phyloP scores from a whole-genome alignment of 2,329 filamentous ascomycete species.

The Monosporascus sp. region DNA sequence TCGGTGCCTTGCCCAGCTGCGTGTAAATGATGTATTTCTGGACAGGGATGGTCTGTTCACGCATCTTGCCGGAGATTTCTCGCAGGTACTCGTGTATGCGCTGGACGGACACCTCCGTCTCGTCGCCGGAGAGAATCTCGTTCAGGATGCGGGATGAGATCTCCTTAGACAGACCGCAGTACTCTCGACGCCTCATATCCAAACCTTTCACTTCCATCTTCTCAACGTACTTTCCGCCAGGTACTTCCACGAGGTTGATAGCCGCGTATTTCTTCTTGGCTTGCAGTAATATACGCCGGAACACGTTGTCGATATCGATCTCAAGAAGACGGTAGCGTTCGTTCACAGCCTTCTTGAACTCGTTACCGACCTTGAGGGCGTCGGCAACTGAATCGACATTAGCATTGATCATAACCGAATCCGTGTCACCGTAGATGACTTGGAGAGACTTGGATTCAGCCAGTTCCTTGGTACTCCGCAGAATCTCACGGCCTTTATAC shows the following conservation, averaged over 20 bases:
- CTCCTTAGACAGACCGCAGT: slow-evolving; percentile 92
- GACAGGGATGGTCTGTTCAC: slow-evolving; percentile 66
- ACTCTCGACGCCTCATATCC: slow-evolving; percentile 96
- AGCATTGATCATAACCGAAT: slow-evolving; percentile 99
- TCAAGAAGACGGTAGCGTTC: slow-evolving; percentile 88
- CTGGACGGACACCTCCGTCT: slow-evolving; percentile 79
- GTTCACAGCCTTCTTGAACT: slow-evolving; percentile 95
- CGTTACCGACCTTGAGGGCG: slow-evolving; percentile 83
- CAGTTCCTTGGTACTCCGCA: slow-evolving; percentile 90
- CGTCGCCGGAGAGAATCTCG: slow-evolving; percentile 89
- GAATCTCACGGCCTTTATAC: slow-evolving; percentile 95
- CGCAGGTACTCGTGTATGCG: slow-evolving; percentile 92
- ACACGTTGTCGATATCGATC: slow-evolving; percentile 97
- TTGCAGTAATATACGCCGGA: slow-evolving; percentile 86
- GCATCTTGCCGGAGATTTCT: slow-evolving; percentile 81
- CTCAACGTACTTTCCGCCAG: slow-evolving; percentile 81
- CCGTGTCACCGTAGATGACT: slow-evolving; percentile 98
- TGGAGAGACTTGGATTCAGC: slow-evolving; percentile 87
- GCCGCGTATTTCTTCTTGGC: slow-evolving; percentile 99
- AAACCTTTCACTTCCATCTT: slow-evolving; percentile 98
- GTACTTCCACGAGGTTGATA: slow-evolving; percentile 81
- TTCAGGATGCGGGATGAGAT: slow-evolving; percentile 87
- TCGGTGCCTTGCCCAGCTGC: slow-evolving; percentile 89
- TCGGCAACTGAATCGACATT: slow-evolving; percentile 92
- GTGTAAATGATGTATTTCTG: slow-evolving; percentile 97